Conservation (phyloP, 495 filamentous ascomycete species). For the Xylaria palmicola region DNA sequence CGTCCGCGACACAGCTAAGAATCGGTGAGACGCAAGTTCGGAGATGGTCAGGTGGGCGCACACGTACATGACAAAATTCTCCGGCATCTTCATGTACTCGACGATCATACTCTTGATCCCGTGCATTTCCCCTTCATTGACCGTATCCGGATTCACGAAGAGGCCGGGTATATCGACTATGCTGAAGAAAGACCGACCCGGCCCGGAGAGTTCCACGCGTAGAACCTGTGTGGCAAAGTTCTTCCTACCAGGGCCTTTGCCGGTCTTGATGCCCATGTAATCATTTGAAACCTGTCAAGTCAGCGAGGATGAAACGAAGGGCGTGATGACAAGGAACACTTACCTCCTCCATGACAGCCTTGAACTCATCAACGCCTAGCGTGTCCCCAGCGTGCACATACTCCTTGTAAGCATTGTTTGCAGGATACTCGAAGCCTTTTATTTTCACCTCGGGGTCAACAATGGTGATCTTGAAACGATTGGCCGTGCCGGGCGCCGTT, state of each 20-base stretch:
- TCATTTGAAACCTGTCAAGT: not conserved
- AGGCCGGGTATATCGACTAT: constrained; percentile 57
- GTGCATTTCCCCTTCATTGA: constrained; percentile 27
- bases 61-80: constrained; percentile 47
- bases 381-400: constrained; percentile 15
- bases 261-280: constrained; percentile 7
- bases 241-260: constrained; percentile 11
- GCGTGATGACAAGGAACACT: not conserved
- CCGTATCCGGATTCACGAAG: constrained; percentile 38
- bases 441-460: constrained; percentile 22
- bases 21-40: constrained; percentile 12
- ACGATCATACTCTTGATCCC: constrained; percentile 36
- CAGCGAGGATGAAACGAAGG: not conserved
- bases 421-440: constrained; percentile 23
- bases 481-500: constrained; percentile 40
- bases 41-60: constrained; percentile 2
- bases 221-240: constrained; percentile 49
- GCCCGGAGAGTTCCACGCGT: constrained; percentile 51
- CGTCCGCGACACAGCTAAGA: constrained; percentile 31
- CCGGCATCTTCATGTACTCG: constrained; percentile 44
- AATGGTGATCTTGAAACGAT: constrained; percentile 28
- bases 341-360: constrained; percentile 34
- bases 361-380: constrained; percentile 36
- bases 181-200: constrained; percentile 46
- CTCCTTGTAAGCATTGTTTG: constrained; percentile 1